Evolutionary conservation across 2,329 filamentous ascomycete species (phyloP), one percentile per base, ranked within the genome.

Genomic region (Stachybotrys elegans): DNA sequence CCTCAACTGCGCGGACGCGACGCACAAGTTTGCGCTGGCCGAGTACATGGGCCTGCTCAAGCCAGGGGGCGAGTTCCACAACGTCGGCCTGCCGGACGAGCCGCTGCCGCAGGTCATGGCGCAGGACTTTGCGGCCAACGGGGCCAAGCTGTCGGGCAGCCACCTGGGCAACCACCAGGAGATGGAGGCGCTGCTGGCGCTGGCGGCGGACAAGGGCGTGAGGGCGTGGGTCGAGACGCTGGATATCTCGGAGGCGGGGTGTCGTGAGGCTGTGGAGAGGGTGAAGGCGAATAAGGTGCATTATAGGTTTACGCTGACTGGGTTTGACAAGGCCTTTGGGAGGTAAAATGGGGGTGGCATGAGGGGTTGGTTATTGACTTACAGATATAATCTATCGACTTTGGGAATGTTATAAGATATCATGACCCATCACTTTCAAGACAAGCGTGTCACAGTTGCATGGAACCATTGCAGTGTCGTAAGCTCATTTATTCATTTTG

Each of bases 231-330:
- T 84, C 17, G 70, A 84, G 58, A 71, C 78, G 21, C 69, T 87
- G n/a, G 70, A 79, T 21, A 79, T 88, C 41, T 78, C 76, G 7
- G 83, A 82, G 57, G 72, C 80, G 51, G 83, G 81, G 0, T 83
- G 84, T 58, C 81, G 81, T 62, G 75, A 88, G 67, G 86, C 81
- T 0, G 77, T 88, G 16, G 74, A 82, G 60, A 74, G 82, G 51
- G 77, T 91, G 41, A 79, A 84, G 57, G 79, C 79, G 50, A 85
- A 85, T 53, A 78, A 87, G 60, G 83, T 90, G 13, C 75, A 75
- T 25, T 92, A 88, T 60, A 73, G 87, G 32, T 83, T 88, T 56
- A 87, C 84, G 0, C 62, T 91, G 56, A 80, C 78, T 12, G 78
- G 78, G 9, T 87, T 76, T 54, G 79, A 87, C 54, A 80, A 84